These are phyloP conservation scores for Orychophragmus violaceus DNA, from an alignment of 345 rosid species.

Conservation along the genomic window DNA sequence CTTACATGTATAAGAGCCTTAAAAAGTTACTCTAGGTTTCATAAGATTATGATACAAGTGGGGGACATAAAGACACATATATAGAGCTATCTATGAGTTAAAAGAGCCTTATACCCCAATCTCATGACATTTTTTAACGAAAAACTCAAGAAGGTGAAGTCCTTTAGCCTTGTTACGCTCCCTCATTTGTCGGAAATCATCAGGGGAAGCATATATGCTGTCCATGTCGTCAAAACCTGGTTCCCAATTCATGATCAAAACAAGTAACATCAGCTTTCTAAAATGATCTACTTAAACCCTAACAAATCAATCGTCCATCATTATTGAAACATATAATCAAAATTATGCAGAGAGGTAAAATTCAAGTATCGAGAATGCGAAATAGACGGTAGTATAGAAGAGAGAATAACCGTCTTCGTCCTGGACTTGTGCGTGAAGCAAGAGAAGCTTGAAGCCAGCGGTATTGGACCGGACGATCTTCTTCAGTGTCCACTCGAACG, in stretches of 20 bases:
- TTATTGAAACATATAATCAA: neutral
- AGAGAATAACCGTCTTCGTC: slow-evolving; percentile 75
- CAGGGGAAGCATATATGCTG: slow-evolving; percentile 81
- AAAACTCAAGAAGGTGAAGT: slow-evolving; percentile 77
- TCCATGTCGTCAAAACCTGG: slow-evolving; percentile 84
- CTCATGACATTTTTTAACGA: slow-evolving; percentile 71
- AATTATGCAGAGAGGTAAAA: neutral
- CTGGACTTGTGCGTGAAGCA: slow-evolving; percentile 93
- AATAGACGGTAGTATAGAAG: slow-evolving; percentile 1
- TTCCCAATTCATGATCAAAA: slow-evolving; percentile 1
- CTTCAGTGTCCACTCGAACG: slow-evolving; percentile 85
- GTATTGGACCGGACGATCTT: slow-evolving; percentile 81
- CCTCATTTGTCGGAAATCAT: slow-evolving; percentile 58
- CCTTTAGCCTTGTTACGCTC: slow-evolving; percentile 62
- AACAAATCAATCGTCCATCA: neutral
- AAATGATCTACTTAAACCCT: neutral
- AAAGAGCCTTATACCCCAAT: slow-evolving; percentile 54
- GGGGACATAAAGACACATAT: neutral
- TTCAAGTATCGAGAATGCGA: neutral
- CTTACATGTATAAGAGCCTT: neutral
- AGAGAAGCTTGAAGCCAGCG: slow-evolving; percentile 74
- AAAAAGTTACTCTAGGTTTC: neutral
- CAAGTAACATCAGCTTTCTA: neutral
- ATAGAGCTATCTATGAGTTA: neutral
- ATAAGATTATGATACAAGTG: neutral